Evolutionary conservation across 73 alveolate species (phyloP), one percentile per base, ranked within the genome.

Genomic region (Durusdinium trenchii): DNA sequence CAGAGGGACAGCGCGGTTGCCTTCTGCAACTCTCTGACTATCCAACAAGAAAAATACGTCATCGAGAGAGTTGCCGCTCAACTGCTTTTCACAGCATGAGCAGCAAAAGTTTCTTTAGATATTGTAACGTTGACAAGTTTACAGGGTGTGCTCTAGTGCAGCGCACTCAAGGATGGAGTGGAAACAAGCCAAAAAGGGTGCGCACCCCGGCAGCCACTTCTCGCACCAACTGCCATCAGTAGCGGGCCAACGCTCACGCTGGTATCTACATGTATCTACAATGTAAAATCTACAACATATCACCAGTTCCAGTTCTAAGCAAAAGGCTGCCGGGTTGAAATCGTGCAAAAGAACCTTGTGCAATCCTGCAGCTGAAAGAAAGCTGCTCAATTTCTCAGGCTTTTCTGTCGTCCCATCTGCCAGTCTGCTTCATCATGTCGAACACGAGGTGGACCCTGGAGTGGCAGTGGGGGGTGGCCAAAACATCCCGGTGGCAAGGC

Each of bases 381-480:
- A 20, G 28, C 64, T 9, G 64, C 64, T 45, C 26, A 35, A 6
- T 16, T n/a, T 43, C 42, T 84, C 76, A 84, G 50, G 94, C 94
- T 51, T 84, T 84, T 52, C n/a, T 51, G 73, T 30, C 94, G 16
- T 84, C 94, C 94, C 94, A 84, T 84, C 94, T 73, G 30, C 94
- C 94, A 48, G 94, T 84, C 75, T 50, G 48, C 94, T 84, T 84
- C 94, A 84, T 84, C 94, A 84, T 84, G 94, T 84, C 94, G 35
- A 84, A 50, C 40, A 84, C 75, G 30, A 48, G 38, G n/a, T 51
- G 76, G 35, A 84, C 76, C 94, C 94, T 84, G 71, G 35, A n/a
- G n/a, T n/a, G n/a, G n/a, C n/a, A n/a, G n/a, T n/a, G n/a, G n/a
- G n/a, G n/a, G n/a, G n/a, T n/a, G n/a, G 89, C 52, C n/a, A 30